Percentiles rank a stretch among this genome's conserved stretches.
Evolutionary conservation across 352 stramenopile species (phyloP).

Genomic region (Pythium guiyangense): DNA sequence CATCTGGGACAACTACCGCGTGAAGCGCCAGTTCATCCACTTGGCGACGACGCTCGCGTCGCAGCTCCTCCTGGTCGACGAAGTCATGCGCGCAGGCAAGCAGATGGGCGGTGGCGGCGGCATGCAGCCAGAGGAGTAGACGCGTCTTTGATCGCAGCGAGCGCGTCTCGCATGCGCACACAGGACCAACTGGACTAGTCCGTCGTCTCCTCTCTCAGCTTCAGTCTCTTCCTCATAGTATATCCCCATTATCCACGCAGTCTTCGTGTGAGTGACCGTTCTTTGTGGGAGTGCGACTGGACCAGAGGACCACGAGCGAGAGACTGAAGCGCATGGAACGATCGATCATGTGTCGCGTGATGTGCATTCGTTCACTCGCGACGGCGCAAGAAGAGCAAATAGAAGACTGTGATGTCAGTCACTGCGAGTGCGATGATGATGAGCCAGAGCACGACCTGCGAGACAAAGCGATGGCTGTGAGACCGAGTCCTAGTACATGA

Average conservation of each 20-base stretch:
- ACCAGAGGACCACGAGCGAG: background rate
- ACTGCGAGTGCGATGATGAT: slow-evolving; percentile 61
- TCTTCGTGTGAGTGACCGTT: too few species aligned
- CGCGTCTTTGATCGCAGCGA: background rate
- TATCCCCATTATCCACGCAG: too few species aligned
- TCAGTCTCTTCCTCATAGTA: too few species aligned
- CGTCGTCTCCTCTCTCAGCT: background rate
- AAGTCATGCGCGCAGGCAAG: slow-evolving; percentile 99
- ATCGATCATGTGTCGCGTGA: background rate
- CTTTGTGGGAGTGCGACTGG: background rate
- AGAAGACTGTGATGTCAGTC: slow-evolving; percentile 76
- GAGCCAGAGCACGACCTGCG: slow-evolving; percentile 46
- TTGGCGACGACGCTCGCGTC: slow-evolving; percentile 97
- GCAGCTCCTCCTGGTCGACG: slow-evolving; percentile 98
- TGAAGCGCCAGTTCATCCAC: slow-evolving; percentile 99
- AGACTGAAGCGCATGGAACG: background rate
- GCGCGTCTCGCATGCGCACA: background rate
- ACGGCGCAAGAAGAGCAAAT: slow-evolving; percentile 76
- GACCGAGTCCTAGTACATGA: background rate
- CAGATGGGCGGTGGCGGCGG: slow-evolving; percentile 88
- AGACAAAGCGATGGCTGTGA: too few species aligned
- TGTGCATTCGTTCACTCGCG: slow-evolving; percentile 5
- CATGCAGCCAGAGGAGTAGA: slow-evolving; percentile 67
- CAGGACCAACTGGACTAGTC: background rate
- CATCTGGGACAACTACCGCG: slow-evolving; percentile 98